A percentile compares a stretch with the other conserved stretches of the same genome.
Evolutionary conservation across 2,329 filamentous ascomycete species (phyloP).

Genomic region (Nemania sp.): DNA sequence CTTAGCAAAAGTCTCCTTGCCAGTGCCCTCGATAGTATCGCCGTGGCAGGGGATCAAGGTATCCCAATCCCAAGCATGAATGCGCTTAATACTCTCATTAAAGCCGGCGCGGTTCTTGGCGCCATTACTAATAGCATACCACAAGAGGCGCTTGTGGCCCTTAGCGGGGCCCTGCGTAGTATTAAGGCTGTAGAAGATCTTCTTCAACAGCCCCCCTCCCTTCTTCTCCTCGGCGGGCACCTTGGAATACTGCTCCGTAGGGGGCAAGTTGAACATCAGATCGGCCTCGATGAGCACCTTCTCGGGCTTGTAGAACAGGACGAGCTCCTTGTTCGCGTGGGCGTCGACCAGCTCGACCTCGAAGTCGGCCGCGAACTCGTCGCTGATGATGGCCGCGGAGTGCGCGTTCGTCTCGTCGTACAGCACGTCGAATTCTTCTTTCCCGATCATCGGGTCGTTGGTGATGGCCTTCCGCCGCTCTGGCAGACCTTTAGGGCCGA

Average conservation of each 20-base stretch:
- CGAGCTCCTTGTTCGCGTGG: slow-evolving; percentile 83
- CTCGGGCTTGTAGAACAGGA: slow-evolving; percentile 81
- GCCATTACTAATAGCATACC: slow-evolving; percentile 67
- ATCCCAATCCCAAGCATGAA: slow-evolving; percentile 81
- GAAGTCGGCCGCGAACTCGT: slow-evolving; percentile 86
- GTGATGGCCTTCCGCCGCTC: slow-evolving; percentile 72
- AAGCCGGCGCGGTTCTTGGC: slow-evolving; percentile 66
- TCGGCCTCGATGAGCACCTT: slow-evolving; percentile 85
- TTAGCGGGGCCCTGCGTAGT: slow-evolving; percentile 66
- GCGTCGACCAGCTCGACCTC: slow-evolving; percentile 80
- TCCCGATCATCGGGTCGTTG: slow-evolving; percentile 56
- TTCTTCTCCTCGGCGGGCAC: slow-evolving; percentile 52
- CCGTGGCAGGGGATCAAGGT: slow-evolving; percentile 91
- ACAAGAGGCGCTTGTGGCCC: slow-evolving; percentile 78
- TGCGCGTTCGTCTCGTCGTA: slow-evolving; percentile 61
- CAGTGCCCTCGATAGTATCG: slow-evolving; percentile 76
- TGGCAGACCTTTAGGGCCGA: slow-evolving; percentile 80
- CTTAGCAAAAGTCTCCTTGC: slow-evolving; percentile 75
- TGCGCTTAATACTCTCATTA: slow-evolving; percentile 67
- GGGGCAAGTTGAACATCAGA: slow-evolving; percentile 87
- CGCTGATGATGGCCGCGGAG: slow-evolving; percentile 63
- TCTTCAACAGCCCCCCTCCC: slow-evolving; percentile 44
- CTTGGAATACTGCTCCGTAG: slow-evolving; percentile 79
- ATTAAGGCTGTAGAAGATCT: slow-evolving; percentile 57
- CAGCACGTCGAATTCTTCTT: slow-evolving; percentile 66